These are phyloP conservation scores for Mollisia scopiformis DNA, from an alignment of 2,329 filamentous ascomycete species.

Conservation along the genomic window DNA sequence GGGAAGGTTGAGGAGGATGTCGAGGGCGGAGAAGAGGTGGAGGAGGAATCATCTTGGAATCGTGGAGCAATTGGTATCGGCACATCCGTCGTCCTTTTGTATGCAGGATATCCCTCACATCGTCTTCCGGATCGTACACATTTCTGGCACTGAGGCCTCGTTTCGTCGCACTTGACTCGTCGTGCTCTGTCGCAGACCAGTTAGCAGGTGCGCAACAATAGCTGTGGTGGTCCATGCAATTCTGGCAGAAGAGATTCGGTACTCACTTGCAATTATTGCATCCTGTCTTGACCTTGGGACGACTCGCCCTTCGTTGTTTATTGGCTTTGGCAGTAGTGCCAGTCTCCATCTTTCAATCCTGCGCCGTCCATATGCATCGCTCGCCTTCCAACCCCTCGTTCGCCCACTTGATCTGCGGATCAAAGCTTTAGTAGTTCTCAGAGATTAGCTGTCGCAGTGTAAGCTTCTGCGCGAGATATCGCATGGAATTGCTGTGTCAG, in stretches of 20 bases:
- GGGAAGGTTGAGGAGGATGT: not conserved
- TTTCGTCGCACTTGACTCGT: conserved; percentile 69
- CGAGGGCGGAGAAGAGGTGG: not conserved
- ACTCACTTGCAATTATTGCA: conserved; percentile 71
- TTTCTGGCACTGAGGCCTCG: conserved; percentile 60
- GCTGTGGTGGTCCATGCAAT: not conserved
- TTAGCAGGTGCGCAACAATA: conserved; percentile 10
- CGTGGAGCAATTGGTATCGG: conserved; percentile 29
- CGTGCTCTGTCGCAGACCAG: conserved; percentile 49
- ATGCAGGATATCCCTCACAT: conserved; percentile 61
- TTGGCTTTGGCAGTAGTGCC: conserved; percentile 6
- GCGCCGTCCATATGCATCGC: conserved; percentile 11
- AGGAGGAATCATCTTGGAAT: conserved; percentile 16
- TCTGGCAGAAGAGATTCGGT: conserved; percentile 15
- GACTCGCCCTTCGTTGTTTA: conserved; percentile 32
- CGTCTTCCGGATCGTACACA: conserved; percentile 60
- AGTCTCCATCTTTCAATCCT: conserved; percentile 9
- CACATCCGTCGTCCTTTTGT: conserved; percentile 25
- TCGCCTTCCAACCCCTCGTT: conserved; percentile 1
- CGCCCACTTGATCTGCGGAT: not conserved
- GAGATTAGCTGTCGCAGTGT: not conserved
- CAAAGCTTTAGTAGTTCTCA: not conserved
- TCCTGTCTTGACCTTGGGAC: conserved; percentile 64
- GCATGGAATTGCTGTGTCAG: not conserved
- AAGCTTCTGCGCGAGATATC: not conserved